Evolutionary conservation across 441 rosid species (phyloP).

Genomic region (Breynia disticha): DNA sequence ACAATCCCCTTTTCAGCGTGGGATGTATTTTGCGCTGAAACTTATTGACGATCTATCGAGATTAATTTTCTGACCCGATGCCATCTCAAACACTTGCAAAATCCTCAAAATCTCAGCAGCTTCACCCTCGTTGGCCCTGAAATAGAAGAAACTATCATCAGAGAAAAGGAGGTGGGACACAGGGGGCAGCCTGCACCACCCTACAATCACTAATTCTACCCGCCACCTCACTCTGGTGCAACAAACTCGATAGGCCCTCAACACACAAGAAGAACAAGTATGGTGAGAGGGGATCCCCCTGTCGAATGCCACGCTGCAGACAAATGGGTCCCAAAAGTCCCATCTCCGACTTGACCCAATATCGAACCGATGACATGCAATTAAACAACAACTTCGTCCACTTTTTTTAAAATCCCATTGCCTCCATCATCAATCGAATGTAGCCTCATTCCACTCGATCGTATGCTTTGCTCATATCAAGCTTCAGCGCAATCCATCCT

Average conservation of each 20-base stretch:
- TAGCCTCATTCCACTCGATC: slow-evolving; percentile 1
- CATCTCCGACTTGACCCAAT: neutral
- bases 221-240: neutral
- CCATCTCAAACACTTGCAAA: neutral
- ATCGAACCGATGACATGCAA: neutral
- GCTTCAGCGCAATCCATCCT: neutral
- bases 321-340: neutral
- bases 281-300: neutral
- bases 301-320: neutral
- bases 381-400: neutral
- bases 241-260: neutral
- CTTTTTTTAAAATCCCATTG: neutral
- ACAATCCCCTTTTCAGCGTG: no score
- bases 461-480: neutral
- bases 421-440: neutral
- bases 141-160: neutral
- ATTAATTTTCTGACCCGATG: neutral
- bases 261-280: neutral
- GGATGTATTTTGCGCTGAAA: no score
- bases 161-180: neutral
- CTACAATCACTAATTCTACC: no score
- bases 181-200: neutral
- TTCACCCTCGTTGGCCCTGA: neutral
- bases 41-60: no score
- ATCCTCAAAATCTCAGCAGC: neutral